phyloP scores from a whole-genome alignment of 176 grass and related monocot species.

The Triticum turgidum region DNA sequence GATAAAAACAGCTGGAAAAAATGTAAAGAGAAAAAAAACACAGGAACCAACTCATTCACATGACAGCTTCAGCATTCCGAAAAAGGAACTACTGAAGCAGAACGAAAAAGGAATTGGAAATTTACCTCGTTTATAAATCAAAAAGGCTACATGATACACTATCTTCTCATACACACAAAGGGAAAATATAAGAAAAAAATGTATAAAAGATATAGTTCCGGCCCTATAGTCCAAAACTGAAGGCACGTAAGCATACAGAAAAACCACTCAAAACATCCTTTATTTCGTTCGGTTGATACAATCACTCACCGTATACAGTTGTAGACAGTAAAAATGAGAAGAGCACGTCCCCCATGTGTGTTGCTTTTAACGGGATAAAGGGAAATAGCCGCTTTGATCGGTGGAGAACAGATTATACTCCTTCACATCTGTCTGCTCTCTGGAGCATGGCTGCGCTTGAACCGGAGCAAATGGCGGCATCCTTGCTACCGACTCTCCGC shows the following conservation, averaged over 20 bases:
- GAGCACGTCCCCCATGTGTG: background rate
- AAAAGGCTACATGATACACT: constrained; percentile 41
- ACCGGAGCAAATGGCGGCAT: constrained; percentile 26
- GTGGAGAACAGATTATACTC: constrained; percentile 80
- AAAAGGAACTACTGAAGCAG: background rate
- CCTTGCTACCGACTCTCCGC: constrained; percentile 26
- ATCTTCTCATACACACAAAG: constrained; percentile 30
- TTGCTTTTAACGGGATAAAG: constrained; percentile 56
- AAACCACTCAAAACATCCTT: constrained; percentile 18
- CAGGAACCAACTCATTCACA: background rate
- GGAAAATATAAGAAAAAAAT: background rate
- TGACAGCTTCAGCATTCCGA: background rate
- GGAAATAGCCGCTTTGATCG: constrained; percentile 48
- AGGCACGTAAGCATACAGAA: constrained; percentile 7
- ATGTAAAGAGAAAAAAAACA: background rate
- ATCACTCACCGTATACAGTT: constrained; percentile 24
- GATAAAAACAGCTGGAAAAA: background rate
- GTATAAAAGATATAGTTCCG: background rate
- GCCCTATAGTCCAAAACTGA: background rate
- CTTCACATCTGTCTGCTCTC: constrained; percentile 64
- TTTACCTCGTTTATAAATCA: constrained; percentile 11
- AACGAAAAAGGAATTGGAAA: background rate
- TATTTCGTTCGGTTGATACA: constrained; percentile 34
- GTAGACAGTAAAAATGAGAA: constrained; percentile 22
- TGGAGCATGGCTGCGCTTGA: constrained; percentile 52